Evolutionary conservation across 805 yeast genomes (phyloP).

Genomic region (Sugiyamaella americana): DNA sequence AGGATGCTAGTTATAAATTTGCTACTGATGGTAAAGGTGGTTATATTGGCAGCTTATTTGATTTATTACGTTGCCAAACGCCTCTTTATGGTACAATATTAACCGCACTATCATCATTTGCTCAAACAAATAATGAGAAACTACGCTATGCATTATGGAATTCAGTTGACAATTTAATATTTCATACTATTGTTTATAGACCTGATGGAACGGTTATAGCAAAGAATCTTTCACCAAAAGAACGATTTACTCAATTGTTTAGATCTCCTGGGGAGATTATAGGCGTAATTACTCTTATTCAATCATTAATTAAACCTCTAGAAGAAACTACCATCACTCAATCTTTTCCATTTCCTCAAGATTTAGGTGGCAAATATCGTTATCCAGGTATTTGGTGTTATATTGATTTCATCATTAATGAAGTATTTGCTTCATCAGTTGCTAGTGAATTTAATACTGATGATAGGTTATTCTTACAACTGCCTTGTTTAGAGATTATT

Average conservation of each 20-base stretch:
- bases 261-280: constrained; percentile 47
- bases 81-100: constrained; percentile 51
- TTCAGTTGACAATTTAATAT: constrained; percentile 65
- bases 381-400: constrained; percentile 74
- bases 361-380: constrained; percentile 57
- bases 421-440: constrained; percentile 48
- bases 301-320: constrained; percentile 31
- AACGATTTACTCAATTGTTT: constrained; percentile 42
- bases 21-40: constrained; percentile 8
- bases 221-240: constrained; percentile 35
- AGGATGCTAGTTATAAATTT: constrained; percentile 30
- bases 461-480: constrained; percentile 45
- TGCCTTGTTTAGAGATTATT: constrained; percentile 47
- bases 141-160: constrained; percentile 56
- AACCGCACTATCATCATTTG: constrained; percentile 51
- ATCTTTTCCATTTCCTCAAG: constrained; percentile 52
- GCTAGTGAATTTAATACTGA: constrained; percentile 25
- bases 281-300: constrained; percentile 57
- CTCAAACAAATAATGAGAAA: constrained; percentile 36
- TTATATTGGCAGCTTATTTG: constrained; percentile 38
- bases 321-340: constrained; percentile 6
- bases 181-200: constrained; percentile 31
- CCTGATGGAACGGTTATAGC: constrained; percentile 27
- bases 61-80: constrained; percentile 41
- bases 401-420: constrained; percentile 61